Evolutionary conservation across 2,329 filamentous ascomycete genomes (phyloP), one percentile per base, ranked within the genome.

Genomic region (Calycina marina): DNA sequence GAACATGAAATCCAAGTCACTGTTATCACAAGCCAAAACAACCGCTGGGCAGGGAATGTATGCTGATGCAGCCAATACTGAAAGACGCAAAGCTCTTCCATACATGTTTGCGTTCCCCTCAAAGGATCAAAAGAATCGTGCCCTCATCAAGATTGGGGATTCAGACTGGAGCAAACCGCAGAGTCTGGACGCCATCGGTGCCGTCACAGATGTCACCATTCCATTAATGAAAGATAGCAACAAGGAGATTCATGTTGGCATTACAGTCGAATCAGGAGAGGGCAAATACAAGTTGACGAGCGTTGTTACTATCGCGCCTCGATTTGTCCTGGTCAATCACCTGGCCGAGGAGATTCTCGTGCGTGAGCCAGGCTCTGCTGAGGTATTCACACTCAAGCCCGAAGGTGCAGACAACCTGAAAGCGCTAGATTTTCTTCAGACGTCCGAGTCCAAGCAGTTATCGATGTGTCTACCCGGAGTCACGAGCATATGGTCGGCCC

Each of bases 201-300:
- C 88, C 48, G 85, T 79, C 1, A 78, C 84, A 11, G 86, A 94
- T 46, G 81, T 93, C 20, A 71, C 90, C 18, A 65, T 98, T 18
- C 78, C 80, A 30, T n/a, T n/a, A n/a, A 83, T 85, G 0, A 59
- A 69, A 2, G 69, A 67, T 25, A 63, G 69, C 40, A 68, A 65
- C 35, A 77, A 77, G 2, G 90, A 98, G 54, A 86, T 96, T 48
- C 85, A 96, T 48, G 68, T 92, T 5, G 90, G 90, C 28, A 74
- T 98, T 30, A 88, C 78, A 2, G 77, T 98, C 17, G 74, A 82
- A 36, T 79, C 92, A 36, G 90, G 90, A 8, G 80, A 93, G 49
- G 90, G 90, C 48, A 98, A 98, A 57, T 98, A 96, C 62, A 96
- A 93, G 56, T 65, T 98, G 63, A 92, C 84, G 12, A 96, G 93